Evolutionary conservation across 441 rosid species (phyloP).

Genomic region (Gossypium trilobum): DNA sequence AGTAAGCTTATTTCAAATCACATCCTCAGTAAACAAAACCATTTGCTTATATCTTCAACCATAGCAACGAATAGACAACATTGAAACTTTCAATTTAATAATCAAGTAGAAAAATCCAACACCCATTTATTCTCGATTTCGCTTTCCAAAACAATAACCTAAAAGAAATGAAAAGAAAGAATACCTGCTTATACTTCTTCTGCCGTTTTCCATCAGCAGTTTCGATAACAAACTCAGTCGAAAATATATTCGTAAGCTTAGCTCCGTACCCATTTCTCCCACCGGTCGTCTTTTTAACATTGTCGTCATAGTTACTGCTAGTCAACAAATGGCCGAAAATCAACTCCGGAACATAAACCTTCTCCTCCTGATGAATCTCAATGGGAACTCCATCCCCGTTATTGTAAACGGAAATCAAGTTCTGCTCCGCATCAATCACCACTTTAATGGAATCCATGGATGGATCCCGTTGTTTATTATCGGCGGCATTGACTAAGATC

Average conservation of each 20-base stretch:
- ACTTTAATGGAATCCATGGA: constrained; percentile 69
- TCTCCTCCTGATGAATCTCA: constrained; percentile 86
- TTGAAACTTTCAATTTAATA: background rate
- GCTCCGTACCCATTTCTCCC: constrained; percentile 96
- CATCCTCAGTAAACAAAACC: too few relatives aligned
- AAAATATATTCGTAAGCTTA: constrained; percentile 83
- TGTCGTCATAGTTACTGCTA: constrained; percentile 81
- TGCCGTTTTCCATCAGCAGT: constrained; percentile 76
- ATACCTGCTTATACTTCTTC: constrained; percentile 84
- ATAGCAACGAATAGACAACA: background rate
- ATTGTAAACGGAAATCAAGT: constrained; percentile 65
- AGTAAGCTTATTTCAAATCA: background rate
- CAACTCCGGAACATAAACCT: constrained; percentile 82
- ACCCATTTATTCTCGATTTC: background rate
- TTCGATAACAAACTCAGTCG: constrained; percentile 72
- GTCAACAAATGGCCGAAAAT: constrained; percentile 85
- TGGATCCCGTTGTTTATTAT: constrained; percentile 84
- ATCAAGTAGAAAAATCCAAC: background rate
- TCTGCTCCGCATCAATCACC: constrained; percentile 57
- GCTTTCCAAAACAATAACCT: background rate
- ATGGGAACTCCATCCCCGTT: constrained; percentile 87
- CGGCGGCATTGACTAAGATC: constrained; percentile 87
- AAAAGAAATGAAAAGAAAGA: background rate
- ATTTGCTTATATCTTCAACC: background rate
- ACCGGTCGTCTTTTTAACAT: constrained; percentile 82